Base-by-base conservation (phyloP, 2,329 filamentous ascomycete species). In the Aspergillus neoniger region DNA sequence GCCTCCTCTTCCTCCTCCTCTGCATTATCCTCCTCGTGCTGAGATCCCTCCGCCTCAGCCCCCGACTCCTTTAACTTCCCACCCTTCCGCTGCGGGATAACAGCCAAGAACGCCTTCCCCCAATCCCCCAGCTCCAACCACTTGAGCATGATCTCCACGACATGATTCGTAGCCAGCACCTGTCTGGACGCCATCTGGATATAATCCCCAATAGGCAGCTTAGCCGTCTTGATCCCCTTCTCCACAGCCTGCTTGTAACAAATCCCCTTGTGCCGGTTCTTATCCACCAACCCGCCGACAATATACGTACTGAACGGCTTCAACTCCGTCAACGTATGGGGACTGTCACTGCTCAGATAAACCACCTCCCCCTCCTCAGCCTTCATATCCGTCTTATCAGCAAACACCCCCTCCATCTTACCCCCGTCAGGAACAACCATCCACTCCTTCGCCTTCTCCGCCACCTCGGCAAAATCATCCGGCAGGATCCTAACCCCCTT, bases 41-140 rank as follows among this genome's bases (percentile, higher is more conserved):
- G 67, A 9, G 60, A 55, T 50, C 55, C 43, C 36, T 59, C 65
- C 25, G 54, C 60, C 17, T 55, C 57, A 12, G 32, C 57, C 9
- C 41, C 38, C 5, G 50, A 32, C 12, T 55, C 69, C 59, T 82
- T 91, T 67, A 96, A 72, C 57, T 83, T 85, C 0, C 90, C 92
- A 0, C 91, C 92, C 76, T 99, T 99, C 63, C 95, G 83, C 77
- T 92, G 92, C 0, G 95, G 95, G 67, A 99, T 93, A 3, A 96
- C 92, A 54, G 86, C 83, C 77, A 93, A 79, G 74, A 99, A 99
- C 0, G 95, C 93, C 71, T 90, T 82, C 1, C 89, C 93, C 95
- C 95, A 99, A 74, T 98, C 90, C 2, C 91, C 91, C 52, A 86
- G 86, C 76, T 97, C 92, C 57, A 99, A 77, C 92, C 93, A 99